These are phyloP conservation scores for Phialophora tarda DNA, from an alignment of 2,329 filamentous ascomycete genomes.

Conservation along the genomic window DNA sequence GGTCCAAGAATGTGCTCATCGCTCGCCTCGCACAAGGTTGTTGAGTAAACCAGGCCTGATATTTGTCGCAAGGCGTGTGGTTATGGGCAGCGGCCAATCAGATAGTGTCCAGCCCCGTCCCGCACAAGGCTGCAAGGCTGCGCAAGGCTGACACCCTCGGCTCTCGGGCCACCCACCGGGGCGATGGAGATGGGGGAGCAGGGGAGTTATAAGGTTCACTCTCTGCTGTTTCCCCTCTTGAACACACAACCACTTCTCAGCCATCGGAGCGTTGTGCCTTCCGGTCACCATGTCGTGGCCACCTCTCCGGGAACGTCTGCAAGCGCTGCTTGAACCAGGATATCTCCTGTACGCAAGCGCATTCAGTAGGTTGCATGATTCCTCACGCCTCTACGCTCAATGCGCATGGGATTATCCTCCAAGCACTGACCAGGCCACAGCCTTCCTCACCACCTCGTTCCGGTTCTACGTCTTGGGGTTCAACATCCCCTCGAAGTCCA, in stretches of 20 bases:
- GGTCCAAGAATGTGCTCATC: background rate
- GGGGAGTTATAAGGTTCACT: background rate
- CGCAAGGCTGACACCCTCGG: background rate
- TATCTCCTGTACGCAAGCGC: slow-evolving; percentile 23
- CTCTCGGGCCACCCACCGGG: background rate
- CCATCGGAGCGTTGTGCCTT: background rate
- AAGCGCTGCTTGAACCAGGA: slow-evolving; percentile 16
- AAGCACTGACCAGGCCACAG: slow-evolving; percentile 16
- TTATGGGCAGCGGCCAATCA: no score
- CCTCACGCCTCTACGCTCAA: background rate
- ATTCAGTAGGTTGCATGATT: slow-evolving; percentile 16
- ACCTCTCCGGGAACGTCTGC: slow-evolving; percentile 26
- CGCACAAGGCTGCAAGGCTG: no score
- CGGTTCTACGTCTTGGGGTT: slow-evolving; percentile 24
- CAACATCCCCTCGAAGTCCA: slow-evolving; percentile 20
- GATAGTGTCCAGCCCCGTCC: background rate
- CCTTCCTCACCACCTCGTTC: slow-evolving; percentile 26
- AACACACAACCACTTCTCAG: no score
- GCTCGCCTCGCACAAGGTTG: no score
- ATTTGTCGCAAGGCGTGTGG: background rate
- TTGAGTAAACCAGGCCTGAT: background rate
- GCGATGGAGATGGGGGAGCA: no score
- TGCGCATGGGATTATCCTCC: no score
- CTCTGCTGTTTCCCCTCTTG: background rate
- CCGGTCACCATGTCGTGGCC: slow-evolving; percentile 26